Evolutionary conservation across 345 rosid species (phyloP).

Genomic region (Bruguiera gymnorhiza): DNA sequence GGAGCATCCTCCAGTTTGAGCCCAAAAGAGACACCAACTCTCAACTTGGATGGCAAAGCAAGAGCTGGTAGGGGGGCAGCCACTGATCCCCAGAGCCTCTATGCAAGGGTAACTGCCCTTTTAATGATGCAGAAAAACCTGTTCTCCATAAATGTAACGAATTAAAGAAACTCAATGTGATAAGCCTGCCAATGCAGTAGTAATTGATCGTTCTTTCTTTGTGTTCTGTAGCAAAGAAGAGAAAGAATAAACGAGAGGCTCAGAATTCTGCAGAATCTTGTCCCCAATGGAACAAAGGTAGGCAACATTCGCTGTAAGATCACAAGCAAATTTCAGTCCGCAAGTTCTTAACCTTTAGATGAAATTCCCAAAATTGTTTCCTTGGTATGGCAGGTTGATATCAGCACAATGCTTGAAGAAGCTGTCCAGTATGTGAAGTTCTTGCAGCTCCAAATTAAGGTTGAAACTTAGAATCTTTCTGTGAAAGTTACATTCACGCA

Average conservation of each 20-base stretch:
- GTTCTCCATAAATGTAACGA: background rate
- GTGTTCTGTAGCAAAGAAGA: slow-evolving; percentile 67
- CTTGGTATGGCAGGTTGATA: slow-evolving; percentile 56
- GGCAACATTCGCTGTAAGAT: background rate
- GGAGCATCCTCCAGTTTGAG: slow-evolving; percentile 36
- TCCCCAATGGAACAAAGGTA: slow-evolving; percentile 93
- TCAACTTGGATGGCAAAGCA: slow-evolving; percentile 58
- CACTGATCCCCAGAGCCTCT: slow-evolving; percentile 79
- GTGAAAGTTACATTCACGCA: background rate
- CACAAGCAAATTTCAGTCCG: background rate
- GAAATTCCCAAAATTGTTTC: slow-evolving; percentile 3
- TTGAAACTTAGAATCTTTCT: slow-evolving; percentile 7
- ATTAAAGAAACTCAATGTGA: background rate
- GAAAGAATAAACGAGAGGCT: slow-evolving; percentile 84
- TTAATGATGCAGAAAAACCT: background rate
- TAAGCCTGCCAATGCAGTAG: background rate
- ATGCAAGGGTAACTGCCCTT: slow-evolving; percentile 56
- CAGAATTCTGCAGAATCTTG: slow-evolving; percentile 67
- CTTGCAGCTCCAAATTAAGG: slow-evolving; percentile 86
- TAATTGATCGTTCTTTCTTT: background rate
- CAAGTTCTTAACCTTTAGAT: background rate
- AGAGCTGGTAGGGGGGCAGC: slow-evolving; percentile 79
- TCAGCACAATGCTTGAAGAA: slow-evolving; percentile 96
- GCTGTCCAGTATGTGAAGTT: slow-evolving; percentile 85
- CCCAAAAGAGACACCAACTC: slow-evolving; percentile 36